Base-by-base conservation (phyloP, 202 grass and related monocot species). In the Carex arenaria region DNA sequence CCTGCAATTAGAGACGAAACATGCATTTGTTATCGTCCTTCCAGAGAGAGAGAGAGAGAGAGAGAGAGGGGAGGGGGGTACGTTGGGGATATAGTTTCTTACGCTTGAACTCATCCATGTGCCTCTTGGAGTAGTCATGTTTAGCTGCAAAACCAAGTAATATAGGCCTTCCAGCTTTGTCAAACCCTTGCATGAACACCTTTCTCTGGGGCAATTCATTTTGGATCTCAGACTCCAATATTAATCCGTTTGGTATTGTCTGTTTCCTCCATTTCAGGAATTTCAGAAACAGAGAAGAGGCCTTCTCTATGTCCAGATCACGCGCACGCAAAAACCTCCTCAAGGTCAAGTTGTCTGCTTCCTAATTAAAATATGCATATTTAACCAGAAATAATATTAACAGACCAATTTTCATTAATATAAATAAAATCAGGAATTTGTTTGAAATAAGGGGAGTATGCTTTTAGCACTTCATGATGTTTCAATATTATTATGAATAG, bases 51-150 rank as follows among this genome's bases (percentile, higher is more conserved):
- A 40, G 6, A 73, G 36, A 6, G 60, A 88, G 52, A 6, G 60
- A 10, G 14, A 3, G 11, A 2, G 62, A 26, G 26, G 0, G 26
- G 26, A 26, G 26, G 26, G 26, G 26, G 26, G 26, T n/a, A n/a
- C n/a, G n/a, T 26, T 26, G 26, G 19, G 17, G 40, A 6, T 22
- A 22, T 40, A 59, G 22, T 55, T 55, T 65, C 85, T 80, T 85
- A 98, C 95, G 55, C 84, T 88, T 93, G 71, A 89, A 89, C 80
- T 93, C 88, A 43, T 81, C 66, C 85, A 98, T 95, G 72, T 95
- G 59, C 23, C 95, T 85, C 45, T 82, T 82, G 5, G 83, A 83
- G 23, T 84, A 89, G 83, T 61, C 82, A 89, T 98, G 95, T 71
- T 45, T 95, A 13, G 85, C 73, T 4, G 52, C 62, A 74, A 98